Evolutionary conservation across 129 eudicot species (phyloP).

Genomic region (Flaveria ramosissima): DNA sequence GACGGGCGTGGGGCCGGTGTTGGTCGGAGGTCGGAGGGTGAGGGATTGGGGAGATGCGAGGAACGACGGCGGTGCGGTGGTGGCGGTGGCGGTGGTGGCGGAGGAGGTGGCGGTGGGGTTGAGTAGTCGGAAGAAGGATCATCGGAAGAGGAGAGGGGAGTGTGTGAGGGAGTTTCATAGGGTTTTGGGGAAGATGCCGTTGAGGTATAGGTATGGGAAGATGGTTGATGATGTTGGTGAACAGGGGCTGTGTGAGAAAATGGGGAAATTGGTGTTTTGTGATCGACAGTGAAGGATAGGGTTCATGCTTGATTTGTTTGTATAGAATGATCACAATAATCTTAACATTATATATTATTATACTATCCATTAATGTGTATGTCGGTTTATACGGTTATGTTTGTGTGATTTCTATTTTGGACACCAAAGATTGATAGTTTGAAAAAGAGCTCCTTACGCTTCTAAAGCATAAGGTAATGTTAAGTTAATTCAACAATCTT

Average conservation of each 20-base stretch:
- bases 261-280: constrained; percentile 73
- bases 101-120: constrained; percentile 54
- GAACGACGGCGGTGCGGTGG: constrained; percentile 50
- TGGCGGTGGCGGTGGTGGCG: not conserved
- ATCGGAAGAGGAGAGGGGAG: constrained; percentile 88
- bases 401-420: too few species aligned
- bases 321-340: too few species aligned
- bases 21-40: constrained; percentile 63
- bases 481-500: too few species aligned
- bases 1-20: constrained; percentile 49
- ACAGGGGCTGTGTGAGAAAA: constrained; percentile 80
- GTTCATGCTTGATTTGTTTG: too few species aligned
- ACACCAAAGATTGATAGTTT: too few species aligned
- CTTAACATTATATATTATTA: too few species aligned
- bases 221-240: constrained; percentile 67
- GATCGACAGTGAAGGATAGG: constrained; percentile 43
- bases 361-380: too few species aligned
- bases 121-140: constrained; percentile 77
- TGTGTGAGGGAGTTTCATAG: constrained; percentile 83
- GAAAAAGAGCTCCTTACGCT: too few species aligned
- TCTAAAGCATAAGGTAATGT: too few species aligned
- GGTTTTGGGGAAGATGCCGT: constrained; percentile 72
- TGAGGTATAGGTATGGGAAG: constrained; percentile 83
- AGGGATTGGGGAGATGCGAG: constrained; percentile 95
- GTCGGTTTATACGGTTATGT: too few species aligned